These are phyloP conservation scores for Magnolia sinica DNA, from an alignment of 164 flowering plant genomes.

Conservation along the genomic window DNA sequence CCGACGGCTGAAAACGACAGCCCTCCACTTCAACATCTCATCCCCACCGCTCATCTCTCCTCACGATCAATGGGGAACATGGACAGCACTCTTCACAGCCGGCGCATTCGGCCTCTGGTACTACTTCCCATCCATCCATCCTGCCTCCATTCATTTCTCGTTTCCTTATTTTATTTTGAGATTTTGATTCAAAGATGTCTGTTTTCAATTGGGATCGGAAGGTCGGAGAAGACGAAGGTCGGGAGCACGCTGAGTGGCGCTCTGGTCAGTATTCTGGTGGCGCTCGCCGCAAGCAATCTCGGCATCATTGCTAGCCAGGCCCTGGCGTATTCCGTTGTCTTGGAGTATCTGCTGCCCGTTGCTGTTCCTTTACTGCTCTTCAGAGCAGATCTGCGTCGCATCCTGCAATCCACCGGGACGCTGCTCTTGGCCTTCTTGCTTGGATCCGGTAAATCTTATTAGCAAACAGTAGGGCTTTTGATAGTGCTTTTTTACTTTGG, in stretches of 20 bases:
- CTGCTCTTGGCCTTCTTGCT: constrained; percentile 74
- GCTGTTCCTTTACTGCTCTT: constrained; percentile 73
- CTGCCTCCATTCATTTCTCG: neutral
- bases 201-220: constrained; percentile 14
- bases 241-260: constrained; percentile 77
- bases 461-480: neutral
- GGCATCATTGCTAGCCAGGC: constrained; percentile 66
- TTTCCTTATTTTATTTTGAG: neutral
- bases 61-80: constrained; percentile 83
- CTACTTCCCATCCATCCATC: neutral
- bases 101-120: constrained; percentile 91
- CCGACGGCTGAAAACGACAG: neutral
- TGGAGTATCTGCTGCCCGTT: constrained; percentile 65
- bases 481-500: no score
- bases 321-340: constrained; percentile 54
- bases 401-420: constrained; percentile 69
- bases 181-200: neutral
- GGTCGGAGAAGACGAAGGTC: constrained; percentile 86
- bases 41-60: constrained; percentile 62
- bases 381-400: constrained; percentile 76
- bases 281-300: constrained; percentile 78
- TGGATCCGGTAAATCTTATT: constrained; percentile 54
- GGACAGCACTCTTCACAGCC: constrained; percentile 78
- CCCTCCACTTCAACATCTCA: constrained; percentile 3
- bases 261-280: constrained; percentile 68